phyloP scores from a whole-genome alignment of 768 basidiomycete genomes.

The Boletellus ananas region DNA sequence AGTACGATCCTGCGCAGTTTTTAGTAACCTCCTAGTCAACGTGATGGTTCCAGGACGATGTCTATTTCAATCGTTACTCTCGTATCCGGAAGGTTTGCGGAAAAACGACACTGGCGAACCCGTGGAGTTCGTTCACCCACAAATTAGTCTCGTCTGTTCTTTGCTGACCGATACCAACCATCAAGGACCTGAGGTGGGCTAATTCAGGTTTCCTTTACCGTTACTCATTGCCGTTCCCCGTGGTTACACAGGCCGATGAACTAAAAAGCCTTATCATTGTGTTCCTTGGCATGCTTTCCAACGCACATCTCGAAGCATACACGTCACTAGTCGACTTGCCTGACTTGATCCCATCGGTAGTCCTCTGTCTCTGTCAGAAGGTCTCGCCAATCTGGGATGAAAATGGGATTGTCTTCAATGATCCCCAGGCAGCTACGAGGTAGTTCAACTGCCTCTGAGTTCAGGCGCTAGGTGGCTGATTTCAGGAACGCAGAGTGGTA shows the following conservation, averaged over 20 bases:
- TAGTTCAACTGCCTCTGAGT: constrained; percentile 1
- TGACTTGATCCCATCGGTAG: constrained; percentile 60
- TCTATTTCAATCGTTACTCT: constrained; percentile 43
- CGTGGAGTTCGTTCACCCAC: constrained; percentile 31
- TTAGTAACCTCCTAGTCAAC: constrained; percentile 5
- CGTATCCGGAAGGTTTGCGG: constrained; percentile 28
- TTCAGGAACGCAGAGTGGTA: constrained; percentile 40
- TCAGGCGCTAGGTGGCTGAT: not conserved
- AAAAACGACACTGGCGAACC: constrained; percentile 15
- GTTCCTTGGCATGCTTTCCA: constrained; percentile 39
- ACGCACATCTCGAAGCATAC: constrained; percentile 38
- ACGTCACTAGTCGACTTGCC: constrained; percentile 43
- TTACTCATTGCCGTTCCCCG: not conserved
- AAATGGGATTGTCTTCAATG: constrained; percentile 39
- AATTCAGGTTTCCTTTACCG: not conserved
- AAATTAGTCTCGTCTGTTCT: constrained; percentile 49
- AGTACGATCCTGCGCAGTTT: constrained; percentile 23
- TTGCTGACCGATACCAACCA: constrained; percentile 43
- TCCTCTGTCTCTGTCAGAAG: constrained; percentile 51
- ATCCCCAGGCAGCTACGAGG: constrained; percentile 32
- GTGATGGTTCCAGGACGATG: constrained; percentile 36
- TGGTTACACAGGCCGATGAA: constrained; percentile 33
- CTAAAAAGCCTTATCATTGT: constrained; percentile 37
- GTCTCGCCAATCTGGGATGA: constrained; percentile 67
- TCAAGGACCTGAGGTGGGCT: constrained; percentile 40